phyloP scores from a whole-genome alignment of 1,139 yeast genomes.

The Meyerozyma guilliermondii region DNA sequence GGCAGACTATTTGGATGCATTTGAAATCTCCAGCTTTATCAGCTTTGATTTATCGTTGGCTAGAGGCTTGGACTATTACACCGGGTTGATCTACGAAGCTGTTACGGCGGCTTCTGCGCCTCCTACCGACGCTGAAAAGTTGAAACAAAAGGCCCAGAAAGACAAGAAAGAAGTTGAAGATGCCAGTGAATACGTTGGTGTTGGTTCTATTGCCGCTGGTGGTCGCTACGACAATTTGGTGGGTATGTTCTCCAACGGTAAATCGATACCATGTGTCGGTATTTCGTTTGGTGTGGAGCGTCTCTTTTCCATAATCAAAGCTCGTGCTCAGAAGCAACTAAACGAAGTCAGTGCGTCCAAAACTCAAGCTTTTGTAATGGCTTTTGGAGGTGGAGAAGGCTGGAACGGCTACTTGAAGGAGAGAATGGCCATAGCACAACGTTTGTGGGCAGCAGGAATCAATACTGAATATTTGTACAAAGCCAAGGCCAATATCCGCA shows the following conservation, averaged over 20 bases:
- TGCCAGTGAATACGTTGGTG: slow-evolving; percentile 95
- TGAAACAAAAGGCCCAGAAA: slow-evolving; percentile 49
- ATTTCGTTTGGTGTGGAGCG: slow-evolving; percentile 96
- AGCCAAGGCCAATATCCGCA: slow-evolving; percentile 87
- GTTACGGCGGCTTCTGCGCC: slow-evolving; percentile 95
- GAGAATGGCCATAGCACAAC: slow-evolving; percentile 80
- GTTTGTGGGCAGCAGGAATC: slow-evolving; percentile 82
- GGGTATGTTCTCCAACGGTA: slow-evolving; percentile 93
- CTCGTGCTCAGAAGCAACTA: slow-evolving; percentile 56
- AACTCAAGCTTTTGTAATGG: slow-evolving; percentile 94
- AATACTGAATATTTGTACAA: slow-evolving; percentile 89
- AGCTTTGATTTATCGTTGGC: slow-evolving; percentile 93
- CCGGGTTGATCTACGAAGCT: slow-evolving; percentile 94
- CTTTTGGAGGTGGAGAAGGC: slow-evolving; percentile 95
- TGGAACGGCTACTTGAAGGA: slow-evolving; percentile 91
- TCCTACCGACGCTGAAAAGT: slow-evolving; percentile 68
- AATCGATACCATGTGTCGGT: slow-evolving; percentile 96
- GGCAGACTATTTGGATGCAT: slow-evolving; percentile 77
- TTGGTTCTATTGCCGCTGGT: slow-evolving; percentile 97
- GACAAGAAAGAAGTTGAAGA: slow-evolving; percentile 63
- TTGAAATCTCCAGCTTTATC: slow-evolving; percentile 56
- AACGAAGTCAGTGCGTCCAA: slow-evolving; percentile 68
- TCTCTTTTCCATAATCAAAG: slow-evolving; percentile 81
- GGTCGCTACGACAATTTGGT: slow-evolving; percentile 96
- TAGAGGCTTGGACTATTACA: slow-evolving; percentile 94